Evolutionary conservation across 2,329 filamentous ascomycete species (phyloP), one percentile per base, ranked within the genome.

Genomic region (Talaromyces amestolkiae): DNA sequence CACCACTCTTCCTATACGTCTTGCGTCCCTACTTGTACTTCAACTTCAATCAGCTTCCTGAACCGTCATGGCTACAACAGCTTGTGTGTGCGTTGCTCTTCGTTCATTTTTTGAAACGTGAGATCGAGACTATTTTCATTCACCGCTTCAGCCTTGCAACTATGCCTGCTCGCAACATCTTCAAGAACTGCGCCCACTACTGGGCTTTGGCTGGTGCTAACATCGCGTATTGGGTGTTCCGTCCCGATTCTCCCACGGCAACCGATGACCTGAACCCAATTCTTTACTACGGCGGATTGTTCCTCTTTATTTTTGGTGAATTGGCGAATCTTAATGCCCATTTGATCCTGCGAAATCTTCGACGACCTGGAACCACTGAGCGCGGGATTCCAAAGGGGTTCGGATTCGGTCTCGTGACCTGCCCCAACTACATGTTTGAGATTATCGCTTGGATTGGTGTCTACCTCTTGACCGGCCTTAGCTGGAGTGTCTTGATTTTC

Each of bases 361-460:
- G 95, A 60, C 89, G 88, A 65, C 84, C 87, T 0, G 93, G 93
- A 64, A 91, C 90, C 69, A 94, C 91, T 1, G 92, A 96, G 76
- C 87, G 94, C 66, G 93, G 92, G 71, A 96, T 99, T 69, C 95
- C 95, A 1, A 83, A 83, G 65, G 95, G 95, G 31, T 87, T 94
- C 66, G 92, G 93, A 35, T 98, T 97, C 79, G 84, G 82, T 69
- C 80, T 91, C 41, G 94, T 99, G 61, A 99, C 95, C 13, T 96
- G 93, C 81, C 95, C 95, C 49, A 99, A 99, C 82, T 99, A 99
- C 83, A 87, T 96, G 82, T 98, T 96, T 72, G 95, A 99, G 76
- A 84, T 91, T 7, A 77, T 96, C 43, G 87, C 93, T 0, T 99
- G 95, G 95, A 72, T 91, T 35, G 93, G 93, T 31, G 84, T 98